Evolutionary conservation across 345 rosid species (phyloP), one percentile per base, ranked within the genome.

Genomic region (Murraya koenigii): DNA sequence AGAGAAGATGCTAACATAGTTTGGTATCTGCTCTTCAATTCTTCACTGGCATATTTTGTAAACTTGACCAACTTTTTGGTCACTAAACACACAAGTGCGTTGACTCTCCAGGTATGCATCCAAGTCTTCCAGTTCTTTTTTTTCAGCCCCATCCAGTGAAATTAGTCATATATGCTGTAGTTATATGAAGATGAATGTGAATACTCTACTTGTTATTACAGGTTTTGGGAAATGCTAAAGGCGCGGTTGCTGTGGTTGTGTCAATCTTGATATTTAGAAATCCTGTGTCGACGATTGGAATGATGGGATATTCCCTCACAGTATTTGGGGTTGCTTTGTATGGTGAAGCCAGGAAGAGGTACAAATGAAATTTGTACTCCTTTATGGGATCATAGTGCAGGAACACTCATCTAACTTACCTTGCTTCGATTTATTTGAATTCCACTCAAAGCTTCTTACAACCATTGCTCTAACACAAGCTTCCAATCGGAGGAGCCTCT

Each of bases 201-300:
- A 44, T 44, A 44, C 17, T 13, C 49, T 44, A 17, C 49, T 44
- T 13, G 44, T 65, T 2, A 19, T 65, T 75, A 25, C 83, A 90
- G 92, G 94, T 89, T 67, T 77, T 89, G 41, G 92, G 94, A 36
- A 90, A 89, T 82, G 92, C 94, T 32, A 89, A 87, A 85, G 88
- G 91, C 0, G 91, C 89, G 2, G 90, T 90, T 23, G 90, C 90
- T 6, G 92, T 87, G 78, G 89, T 86, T 74, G 82, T 90, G 26
- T 89, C 92, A 2, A 87, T 89, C 63, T 79, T 89, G 36, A 82
- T 89, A 68, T 90, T 90, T 79, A 80, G 61, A 82, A 90, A 89
- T 65, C 92, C 92, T 19, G 87, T 89, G 38, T 87, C 92, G 1
- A 82, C 84, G 6, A 73, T 86, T 36, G 92, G 92, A 60, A 87